Percentiles rank a stretch among this genome's conserved stretches.
These are phyloP conservation scores for Hydrangea macrophylla DNA, from an alignment of 148 eudicot genomes.

Conservation along the genomic window DNA sequence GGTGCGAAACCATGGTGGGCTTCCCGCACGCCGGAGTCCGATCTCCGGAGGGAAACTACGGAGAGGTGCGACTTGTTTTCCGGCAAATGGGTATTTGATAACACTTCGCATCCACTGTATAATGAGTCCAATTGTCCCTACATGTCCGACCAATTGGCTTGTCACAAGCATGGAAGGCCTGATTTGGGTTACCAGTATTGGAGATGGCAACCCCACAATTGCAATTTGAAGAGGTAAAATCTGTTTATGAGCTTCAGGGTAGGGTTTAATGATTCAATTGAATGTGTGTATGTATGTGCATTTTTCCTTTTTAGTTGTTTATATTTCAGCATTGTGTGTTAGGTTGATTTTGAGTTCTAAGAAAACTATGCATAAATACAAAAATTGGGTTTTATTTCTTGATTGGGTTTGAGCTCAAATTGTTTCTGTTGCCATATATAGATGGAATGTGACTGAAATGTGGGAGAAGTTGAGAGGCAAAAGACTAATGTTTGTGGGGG, in stretches of 20 bases:
- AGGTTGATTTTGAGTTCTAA: not conserved
- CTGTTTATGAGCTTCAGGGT: not conserved
- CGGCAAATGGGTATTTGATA: conserved; percentile 89
- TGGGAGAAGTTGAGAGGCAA: conserved; percentile 94
- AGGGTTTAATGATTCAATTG: not conserved
- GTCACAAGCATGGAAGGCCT: conserved; percentile 85
- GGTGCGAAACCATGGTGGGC: conserved; percentile 48
- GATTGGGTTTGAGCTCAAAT: conserved; percentile 12
- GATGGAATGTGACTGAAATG: conserved; percentile 82
- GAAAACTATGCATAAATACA: not conserved
- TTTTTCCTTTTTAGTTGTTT: not conserved
- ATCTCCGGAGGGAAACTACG: conserved; percentile 20
- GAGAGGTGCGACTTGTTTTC: conserved; percentile 72
- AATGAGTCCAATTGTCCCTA: conserved; percentile 84
- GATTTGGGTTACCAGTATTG: conserved; percentile 73
- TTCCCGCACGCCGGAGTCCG: conserved; percentile 16
- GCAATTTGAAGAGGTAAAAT: conserved; percentile 80
- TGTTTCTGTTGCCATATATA: conserved; percentile 25
- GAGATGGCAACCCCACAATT: conserved; percentile 95
- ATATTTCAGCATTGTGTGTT: not conserved
- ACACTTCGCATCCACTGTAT: conserved; percentile 74
- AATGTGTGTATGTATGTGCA: not conserved
- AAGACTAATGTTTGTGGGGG: conserved; percentile 91
- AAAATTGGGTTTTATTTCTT: conserved; percentile 12
- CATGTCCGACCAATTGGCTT: conserved; percentile 96